Evolutionary conservation across 2,329 filamentous ascomycete genomes (phyloP), one percentile per base, ranked within the genome.

Genomic region (Waltergamsia citrina): DNA sequence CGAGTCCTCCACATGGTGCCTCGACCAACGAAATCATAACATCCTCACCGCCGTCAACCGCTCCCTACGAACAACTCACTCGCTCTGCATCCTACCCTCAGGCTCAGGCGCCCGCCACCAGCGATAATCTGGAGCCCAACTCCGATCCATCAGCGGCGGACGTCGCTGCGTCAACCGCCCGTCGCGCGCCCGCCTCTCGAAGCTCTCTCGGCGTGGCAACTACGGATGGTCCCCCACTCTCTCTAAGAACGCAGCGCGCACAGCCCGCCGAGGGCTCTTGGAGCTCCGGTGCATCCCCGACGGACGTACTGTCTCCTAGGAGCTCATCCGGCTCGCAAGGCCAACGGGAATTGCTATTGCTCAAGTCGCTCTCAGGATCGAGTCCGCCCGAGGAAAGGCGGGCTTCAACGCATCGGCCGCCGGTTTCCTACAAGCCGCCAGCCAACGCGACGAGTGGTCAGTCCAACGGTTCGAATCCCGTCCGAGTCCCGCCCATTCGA

Each of bases 401-500:
- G 35, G 50, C 50, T 48, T 47, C 50, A 49, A 53, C 43, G 39
- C 59, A 50, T 50, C 60, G 54, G 55, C 69, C 49, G 18, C 69
- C 69, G 16, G 53, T 69, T 38, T 73, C 71, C 16, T 71, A 67
- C 52, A 67, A 61, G 43, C 56, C 59, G 18, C 62, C 59, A 30
- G 47, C 50, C 34, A 53, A 39, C 31, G 43, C 38, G 46, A 45
- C 29, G 26, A 34, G 23, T n/a, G 19, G 6, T 14, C 37, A 34
- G 24, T 29, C 46, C 33, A 56, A n/a, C 22, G 22, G 22, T n/a
- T 47, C 54, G 29, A 46, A 49, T 10, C 53, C 57, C 19, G 53
- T 57, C 38, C 59, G 60, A 31, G 60, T 74, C 26, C 68, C 71
- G 12, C 71, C 71, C 7, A 74, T 74, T 47, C 66, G 72, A 35